Base-by-base conservation (phyloP, 2,329 filamentous ascomycete genomes). In the Xylariaceae sp. region DNA sequence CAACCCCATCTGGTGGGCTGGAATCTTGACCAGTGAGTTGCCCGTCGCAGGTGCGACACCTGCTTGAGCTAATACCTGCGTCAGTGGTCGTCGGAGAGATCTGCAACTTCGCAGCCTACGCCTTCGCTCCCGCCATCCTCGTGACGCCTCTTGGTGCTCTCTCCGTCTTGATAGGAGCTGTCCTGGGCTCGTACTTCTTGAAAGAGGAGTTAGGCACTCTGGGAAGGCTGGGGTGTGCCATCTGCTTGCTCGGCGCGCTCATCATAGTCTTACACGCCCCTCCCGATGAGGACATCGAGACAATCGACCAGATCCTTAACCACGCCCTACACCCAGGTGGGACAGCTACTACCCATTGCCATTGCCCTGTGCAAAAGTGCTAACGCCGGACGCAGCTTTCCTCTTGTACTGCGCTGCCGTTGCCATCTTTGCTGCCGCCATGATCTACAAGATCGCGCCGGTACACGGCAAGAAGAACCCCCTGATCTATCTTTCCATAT, bases 261-360 rank as follows among this genome's bases (percentile, higher is more conserved):
- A 90, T 98, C 40, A 98, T 98, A 55, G 90, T 98, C 23, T 77
- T 98, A 17, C 93, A 98, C 67, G 92, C 92, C 33, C 93, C 92
- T 33, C 84, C 92, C 28, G 92, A 98, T 58, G 79, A 90, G 62
- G 83, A 92, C 36, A 89, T 98, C 40, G 65, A 85, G 54, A 93
- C 83, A 9, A 87, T 98, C 39, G 89, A 96, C 56, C 75, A 94
- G 64, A 93, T 98, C 47, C 67, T 98, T 43, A 66, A 85, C 51
- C 92, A 89, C 65, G 93, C 92, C 22, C 78, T 96, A 45, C 81
- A 89, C 58, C 87, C 88, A 60, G 89, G 90, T 94, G 73, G 49
- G 70, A n/a, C n/a, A 32, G 32, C 33, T 33, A 31, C 21, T n/a
- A 12, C 22, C 9, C 5, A 5, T 14, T 24, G 5, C 22, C 43